Evolutionary conservation across 306 rosid species (phyloP).

Genomic region (Prunus mume): DNA sequence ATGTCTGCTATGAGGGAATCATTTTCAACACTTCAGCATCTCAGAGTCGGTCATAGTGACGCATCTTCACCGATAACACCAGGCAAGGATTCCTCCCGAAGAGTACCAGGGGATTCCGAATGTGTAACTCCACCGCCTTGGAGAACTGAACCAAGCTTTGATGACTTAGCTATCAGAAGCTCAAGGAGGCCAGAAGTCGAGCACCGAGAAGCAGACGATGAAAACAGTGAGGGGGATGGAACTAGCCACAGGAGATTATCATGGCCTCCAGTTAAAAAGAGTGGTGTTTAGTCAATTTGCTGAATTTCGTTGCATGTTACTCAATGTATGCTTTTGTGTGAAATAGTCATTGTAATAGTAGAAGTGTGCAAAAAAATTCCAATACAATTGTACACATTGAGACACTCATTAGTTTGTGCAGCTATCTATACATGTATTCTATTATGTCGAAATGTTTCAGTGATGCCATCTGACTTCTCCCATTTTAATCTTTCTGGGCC

Average conservation of each 20-base stretch:
- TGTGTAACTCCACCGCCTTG: slow-evolving; percentile 68
- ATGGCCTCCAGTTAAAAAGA: slow-evolving; percentile 53
- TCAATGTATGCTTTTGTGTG: slow-evolving; percentile 20
- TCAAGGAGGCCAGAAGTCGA: slow-evolving; percentile 42
- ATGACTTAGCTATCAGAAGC: slow-evolving; percentile 56
- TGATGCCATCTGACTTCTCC: not conserved
- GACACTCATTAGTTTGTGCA: not conserved
- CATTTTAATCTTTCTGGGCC: not conserved
- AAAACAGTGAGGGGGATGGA: slow-evolving; percentile 30
- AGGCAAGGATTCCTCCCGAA: slow-evolving; percentile 54
- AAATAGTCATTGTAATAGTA: slow-evolving; percentile 7
- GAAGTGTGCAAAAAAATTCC: not conserved
- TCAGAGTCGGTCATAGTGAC: slow-evolving; percentile 66
- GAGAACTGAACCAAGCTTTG: slow-evolving; percentile 59
- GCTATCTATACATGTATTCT: not conserved
- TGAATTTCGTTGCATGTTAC: not conserved
- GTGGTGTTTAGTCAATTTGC: slow-evolving; percentile 28
- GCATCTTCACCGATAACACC: slow-evolving; percentile 50
- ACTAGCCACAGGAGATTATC: slow-evolving; percentile 49
- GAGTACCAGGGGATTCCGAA: slow-evolving; percentile 47
- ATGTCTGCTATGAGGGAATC: slow-evolving; percentile 99
- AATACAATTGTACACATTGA: not conserved
- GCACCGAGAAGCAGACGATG: slow-evolving; percentile 37
- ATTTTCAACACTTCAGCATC: slow-evolving; percentile 78
- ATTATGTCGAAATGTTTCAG: not conserved